phyloP scores from a whole-genome alignment of 306 rosid species.

The Erythrophleum fordii region DNA sequence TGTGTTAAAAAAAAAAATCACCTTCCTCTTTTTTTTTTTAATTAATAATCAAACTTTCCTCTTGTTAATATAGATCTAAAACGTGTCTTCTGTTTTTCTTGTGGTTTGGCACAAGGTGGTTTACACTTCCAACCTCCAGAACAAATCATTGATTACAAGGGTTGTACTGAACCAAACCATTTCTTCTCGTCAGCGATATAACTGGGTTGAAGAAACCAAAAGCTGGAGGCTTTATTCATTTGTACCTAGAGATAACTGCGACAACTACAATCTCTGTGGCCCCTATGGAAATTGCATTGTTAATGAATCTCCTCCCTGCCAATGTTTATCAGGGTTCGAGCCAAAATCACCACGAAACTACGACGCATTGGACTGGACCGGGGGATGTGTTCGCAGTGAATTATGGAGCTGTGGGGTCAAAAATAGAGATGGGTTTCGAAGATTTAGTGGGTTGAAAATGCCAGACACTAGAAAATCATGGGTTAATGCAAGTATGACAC shows the following conservation, averaged over 20 bases:
- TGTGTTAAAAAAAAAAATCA: background rate
- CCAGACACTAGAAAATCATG: slow-evolving; percentile 43
- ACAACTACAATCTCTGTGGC: slow-evolving; percentile 45
- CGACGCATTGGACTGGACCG: slow-evolving; percentile 29
- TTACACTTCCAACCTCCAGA: background rate
- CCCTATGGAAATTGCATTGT: slow-evolving; percentile 39
- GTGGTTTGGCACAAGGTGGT: background rate
- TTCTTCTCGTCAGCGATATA: slow-evolving; percentile 18
- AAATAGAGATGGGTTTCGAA: slow-evolving; percentile 42
- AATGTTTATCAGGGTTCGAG: slow-evolving; percentile 46
- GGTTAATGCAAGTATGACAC: slow-evolving; percentile 33
- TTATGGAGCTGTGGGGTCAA: slow-evolving; percentile 39
- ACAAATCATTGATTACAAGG: slow-evolving; percentile 35
- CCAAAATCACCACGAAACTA: slow-evolving; percentile 34
- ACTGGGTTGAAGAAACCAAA: slow-evolving; percentile 4
- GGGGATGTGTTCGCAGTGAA: slow-evolving; percentile 45
- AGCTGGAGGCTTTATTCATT: slow-evolving; percentile 42
- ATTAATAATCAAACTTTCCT: too few relatives aligned
- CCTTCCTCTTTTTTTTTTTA: background rate
- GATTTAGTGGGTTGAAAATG: slow-evolving; percentile 38
- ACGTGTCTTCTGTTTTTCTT: background rate
- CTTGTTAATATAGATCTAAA: too few relatives aligned
- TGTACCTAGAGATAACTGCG: slow-evolving; percentile 40
- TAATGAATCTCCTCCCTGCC: slow-evolving; percentile 29
- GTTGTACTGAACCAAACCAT: slow-evolving; percentile 38